Base-by-base conservation (phyloP, 78 protist genomes). In the Dictyostelium brefeldianum region DNA sequence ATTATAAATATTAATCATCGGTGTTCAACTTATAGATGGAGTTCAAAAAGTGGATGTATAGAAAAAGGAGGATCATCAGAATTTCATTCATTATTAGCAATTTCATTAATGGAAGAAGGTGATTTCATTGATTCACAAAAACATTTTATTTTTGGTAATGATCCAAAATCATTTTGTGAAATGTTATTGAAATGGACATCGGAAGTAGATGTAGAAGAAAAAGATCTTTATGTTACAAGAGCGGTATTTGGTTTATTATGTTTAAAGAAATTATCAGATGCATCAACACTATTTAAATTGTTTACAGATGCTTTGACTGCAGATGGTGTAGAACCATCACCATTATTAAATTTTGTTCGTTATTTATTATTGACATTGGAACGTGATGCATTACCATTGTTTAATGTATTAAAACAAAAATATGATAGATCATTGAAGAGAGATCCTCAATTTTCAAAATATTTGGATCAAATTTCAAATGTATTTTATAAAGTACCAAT, bases 351-450 rank as follows among this genome's bases (percentile, higher is more conserved):
- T 41, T 91, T 25, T 74, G 64, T 36, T 46, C 75, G 90, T 48
- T 91, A 50, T 71, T 71, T 91, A 5, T 57, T 91, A 22, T 56
- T 78, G n/a, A 91, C 95, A 50, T 48, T 91, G 2, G 67, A 80
- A 27, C 75, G 95, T 56, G 95, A 91, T 69, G 95, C 95, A n/a
- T 43, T 83, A 54, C 95, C 95, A n/a, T 81, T 91, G 20, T 91
- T 91, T 54, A 82, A 91, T 43, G 2, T 67, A n/a, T 29, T 91
- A 11, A 80, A 47, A 56, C 83, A 80, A 65, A 79, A 83, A 56
- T 91, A 91, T 56, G 92, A 20, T 11, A 56, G 75, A 53, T 53
- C 95, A 9, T 67, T 91, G 29, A 79, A 53, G 15, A 80, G 95
- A 57, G 95, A 91, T 46, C 92, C 83, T 25, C 67, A 71, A 54